These are phyloP conservation scores for Citrus medica DNA, from an alignment of 345 rosid species.

Conservation along the genomic window DNA sequence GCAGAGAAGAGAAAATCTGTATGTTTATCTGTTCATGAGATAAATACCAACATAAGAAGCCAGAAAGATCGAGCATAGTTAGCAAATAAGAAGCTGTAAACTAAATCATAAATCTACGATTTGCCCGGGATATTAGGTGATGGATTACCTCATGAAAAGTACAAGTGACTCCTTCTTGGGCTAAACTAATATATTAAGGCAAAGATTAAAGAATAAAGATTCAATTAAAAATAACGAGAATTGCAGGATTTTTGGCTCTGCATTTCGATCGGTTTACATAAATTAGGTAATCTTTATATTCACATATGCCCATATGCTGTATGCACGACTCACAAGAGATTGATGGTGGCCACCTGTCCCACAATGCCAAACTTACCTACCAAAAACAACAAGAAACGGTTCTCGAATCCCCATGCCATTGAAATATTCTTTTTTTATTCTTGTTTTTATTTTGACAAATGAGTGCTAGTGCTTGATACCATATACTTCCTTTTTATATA, in stretches of 20 bases:
- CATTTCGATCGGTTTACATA: not conserved
- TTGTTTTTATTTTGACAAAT: not conserved
- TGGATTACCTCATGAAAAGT: not conserved
- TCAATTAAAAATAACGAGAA: not conserved
- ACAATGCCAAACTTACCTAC: slow-evolving; percentile 23
- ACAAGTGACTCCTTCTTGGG: too few species aligned
- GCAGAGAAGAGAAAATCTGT: not conserved
- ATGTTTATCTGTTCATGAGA: not conserved
- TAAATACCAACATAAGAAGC: not conserved
- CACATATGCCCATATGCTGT: not conserved
- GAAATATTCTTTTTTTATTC: not conserved
- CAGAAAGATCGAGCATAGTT: not conserved
- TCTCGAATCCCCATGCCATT: slow-evolving; percentile 6
- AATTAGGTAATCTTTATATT: not conserved
- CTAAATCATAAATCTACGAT: not conserved
- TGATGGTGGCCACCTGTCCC: not conserved
- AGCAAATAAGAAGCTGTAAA: not conserved
- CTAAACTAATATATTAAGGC: not conserved
- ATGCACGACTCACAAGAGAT: not conserved
- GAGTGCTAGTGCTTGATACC: not conserved
- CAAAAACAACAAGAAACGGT: slow-evolving; percentile 7
- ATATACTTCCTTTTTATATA: slow-evolving; percentile 2
- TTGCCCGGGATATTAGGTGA: not conserved
- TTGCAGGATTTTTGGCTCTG: not conserved
- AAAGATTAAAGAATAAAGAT: not conserved